phyloP scores from a whole-genome alignment of 345 rosid genomes.

The Salix arbutifolia region DNA sequence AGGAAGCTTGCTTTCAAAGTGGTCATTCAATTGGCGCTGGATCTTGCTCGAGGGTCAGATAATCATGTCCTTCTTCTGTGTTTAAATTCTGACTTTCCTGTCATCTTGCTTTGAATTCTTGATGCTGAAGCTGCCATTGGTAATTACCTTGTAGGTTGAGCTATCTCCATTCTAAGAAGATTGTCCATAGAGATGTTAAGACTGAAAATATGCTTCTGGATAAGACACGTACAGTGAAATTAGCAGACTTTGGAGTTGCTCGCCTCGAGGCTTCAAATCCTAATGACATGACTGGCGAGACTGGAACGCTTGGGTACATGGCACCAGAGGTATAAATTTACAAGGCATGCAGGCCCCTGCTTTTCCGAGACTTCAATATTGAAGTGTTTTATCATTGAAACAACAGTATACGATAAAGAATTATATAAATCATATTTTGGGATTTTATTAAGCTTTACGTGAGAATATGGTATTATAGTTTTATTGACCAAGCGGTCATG shows the following conservation, averaged over 20 bases:
- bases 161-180: conserved; percentile 37
- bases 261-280: conserved; percentile 41
- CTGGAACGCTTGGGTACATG: conserved; percentile 38
- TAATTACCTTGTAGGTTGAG: conserved; percentile 26
- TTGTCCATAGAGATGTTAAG: conserved; percentile 41
- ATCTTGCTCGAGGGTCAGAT: conserved; percentile 36
- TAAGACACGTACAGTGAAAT: conserved; percentile 33
- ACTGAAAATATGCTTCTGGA: conserved; percentile 42
- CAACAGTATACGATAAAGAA: too few relatives aligned
- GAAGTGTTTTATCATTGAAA: too few relatives aligned
- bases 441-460: too few relatives aligned
- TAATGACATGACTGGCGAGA: conserved; percentile 40
- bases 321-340: conserved; percentile 34
- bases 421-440: too few relatives aligned
- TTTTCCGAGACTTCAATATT: neutral
- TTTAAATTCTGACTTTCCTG: conserved; percentile 1
- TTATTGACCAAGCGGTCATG: too few relatives aligned
- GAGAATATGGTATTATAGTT: too few relatives aligned
- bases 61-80: conserved; percentile 5
- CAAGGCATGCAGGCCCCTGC: too few relatives aligned
- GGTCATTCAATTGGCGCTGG: conserved; percentile 29
- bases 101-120: neutral
- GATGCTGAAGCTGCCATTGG: neutral
- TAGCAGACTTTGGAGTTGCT: conserved; percentile 40
- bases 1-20: conserved; percentile 31